These are phyloP conservation scores for Taphrina pruni DNA, from an alignment of 1,139 yeast species.

Conservation along the genomic window DNA sequence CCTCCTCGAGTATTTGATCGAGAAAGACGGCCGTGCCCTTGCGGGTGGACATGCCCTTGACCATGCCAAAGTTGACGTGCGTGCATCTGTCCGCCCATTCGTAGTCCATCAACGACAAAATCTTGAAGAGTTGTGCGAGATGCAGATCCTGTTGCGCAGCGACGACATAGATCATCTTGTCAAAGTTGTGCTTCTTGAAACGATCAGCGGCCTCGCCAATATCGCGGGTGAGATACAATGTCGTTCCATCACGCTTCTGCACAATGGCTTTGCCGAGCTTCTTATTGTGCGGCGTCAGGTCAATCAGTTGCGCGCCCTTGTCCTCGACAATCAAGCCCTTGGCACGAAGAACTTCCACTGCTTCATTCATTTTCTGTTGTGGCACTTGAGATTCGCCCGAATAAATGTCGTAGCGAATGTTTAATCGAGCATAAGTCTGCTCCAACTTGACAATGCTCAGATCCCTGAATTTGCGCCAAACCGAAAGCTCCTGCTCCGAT, in stretches of 20 bases:
- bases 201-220: conserved; percentile 97
- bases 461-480: conserved; percentile 91
- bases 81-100: conserved; percentile 81
- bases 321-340: conserved; percentile 81
- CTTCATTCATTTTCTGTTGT: conserved; percentile 71
- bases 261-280: conserved; percentile 93
- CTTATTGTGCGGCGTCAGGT: conserved; percentile 83
- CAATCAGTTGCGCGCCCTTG: conserved; percentile 88
- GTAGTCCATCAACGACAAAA: conserved; percentile 87
- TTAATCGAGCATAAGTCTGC: conserved; percentile 87
- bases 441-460: conserved; percentile 84
- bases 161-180: conserved; percentile 93
- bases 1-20: conserved; percentile 91
- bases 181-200: conserved; percentile 80
- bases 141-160: conserved; percentile 97
- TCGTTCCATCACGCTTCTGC: conserved; percentile 94
- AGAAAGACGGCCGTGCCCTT: conserved; percentile 97
- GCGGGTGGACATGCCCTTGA: conserved; percentile 97
- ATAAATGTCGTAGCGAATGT: conserved; percentile 82
- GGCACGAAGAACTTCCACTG: conserved; percentile 65
- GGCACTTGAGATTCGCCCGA: conserved; percentile 97
- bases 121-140: conserved; percentile 91
- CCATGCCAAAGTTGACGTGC: conserved; percentile 97
- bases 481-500: conserved; percentile 73
- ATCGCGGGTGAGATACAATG: conserved; percentile 92